These are phyloP conservation scores for Solanum ossicruentum DNA, from an alignment of 257 asterid genomes.

Conservation along the genomic window DNA sequence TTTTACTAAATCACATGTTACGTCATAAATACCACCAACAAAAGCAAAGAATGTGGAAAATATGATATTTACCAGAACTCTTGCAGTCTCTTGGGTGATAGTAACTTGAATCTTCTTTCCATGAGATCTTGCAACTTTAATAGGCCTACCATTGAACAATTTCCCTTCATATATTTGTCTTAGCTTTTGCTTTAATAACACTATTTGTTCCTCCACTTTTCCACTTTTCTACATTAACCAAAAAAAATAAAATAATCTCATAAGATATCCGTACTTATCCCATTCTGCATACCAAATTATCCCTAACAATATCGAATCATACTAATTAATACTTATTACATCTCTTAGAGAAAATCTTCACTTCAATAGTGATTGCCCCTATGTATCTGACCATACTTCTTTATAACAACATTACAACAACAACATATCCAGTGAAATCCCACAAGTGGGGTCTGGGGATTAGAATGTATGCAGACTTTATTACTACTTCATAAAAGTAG, in stretches of 20 bases:
- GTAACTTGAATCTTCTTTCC: conserved; percentile 90
- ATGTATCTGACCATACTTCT: background rate
- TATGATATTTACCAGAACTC: conserved; percentile 35
- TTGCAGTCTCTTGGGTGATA: conserved; percentile 58
- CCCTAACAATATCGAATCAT: too few species aligned
- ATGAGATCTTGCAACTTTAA: conserved; percentile 74
- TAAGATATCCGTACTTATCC: too few species aligned
- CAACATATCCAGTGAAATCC: too few species aligned
- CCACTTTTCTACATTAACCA: conserved; percentile 53
- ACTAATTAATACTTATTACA: too few species aligned
- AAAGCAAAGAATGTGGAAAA: background rate
- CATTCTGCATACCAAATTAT: too few species aligned
- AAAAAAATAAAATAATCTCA: background rate
- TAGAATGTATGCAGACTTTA: too few species aligned
- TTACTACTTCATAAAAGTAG: too few species aligned
- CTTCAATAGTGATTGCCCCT: too few species aligned
- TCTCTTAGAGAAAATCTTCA: background rate
- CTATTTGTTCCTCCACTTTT: conserved; percentile 63
- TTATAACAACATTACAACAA: too few species aligned
- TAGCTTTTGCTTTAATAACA: conserved; percentile 64
- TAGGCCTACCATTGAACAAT: conserved; percentile 67
- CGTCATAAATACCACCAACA: background rate
- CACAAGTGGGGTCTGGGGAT: too few species aligned
- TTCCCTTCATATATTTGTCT: conserved; percentile 58
- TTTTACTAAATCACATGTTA: background rate